These are phyloP conservation scores for Epichloe elymi DNA, from an alignment of 2,329 filamentous ascomycete species.

Conservation along the genomic window DNA sequence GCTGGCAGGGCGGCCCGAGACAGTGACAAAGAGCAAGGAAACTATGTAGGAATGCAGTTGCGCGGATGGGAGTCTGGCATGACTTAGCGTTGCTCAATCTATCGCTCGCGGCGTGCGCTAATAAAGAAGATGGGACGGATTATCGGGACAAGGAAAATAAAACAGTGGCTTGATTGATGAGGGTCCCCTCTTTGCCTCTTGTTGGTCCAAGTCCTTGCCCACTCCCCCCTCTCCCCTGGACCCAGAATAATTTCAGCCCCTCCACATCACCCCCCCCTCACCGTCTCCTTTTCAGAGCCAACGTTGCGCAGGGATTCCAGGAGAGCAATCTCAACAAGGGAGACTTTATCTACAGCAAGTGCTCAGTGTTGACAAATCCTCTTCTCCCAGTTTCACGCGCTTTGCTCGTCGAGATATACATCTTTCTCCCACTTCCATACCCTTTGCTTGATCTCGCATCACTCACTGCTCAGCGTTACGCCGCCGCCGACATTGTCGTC, in stretches of 20 bases:
- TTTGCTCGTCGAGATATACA: constrained; percentile 8
- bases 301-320: background rate
- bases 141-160: background rate
- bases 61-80: background rate
- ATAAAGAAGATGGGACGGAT: no score
- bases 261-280: constrained; percentile 14
- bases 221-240: constrained; percentile 10
- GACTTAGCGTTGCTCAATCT: background rate
- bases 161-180: background rate
- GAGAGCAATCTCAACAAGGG: background rate
- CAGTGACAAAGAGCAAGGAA: background rate
- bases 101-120: no score
- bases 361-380: constrained; percentile 13
- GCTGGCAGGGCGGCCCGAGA: background rate
- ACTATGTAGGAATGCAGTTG: background rate
- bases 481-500: constrained; percentile 3
- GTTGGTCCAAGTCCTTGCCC: background rate
- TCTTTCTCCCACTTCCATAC: constrained; percentile 1
- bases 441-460: constrained; percentile 1
- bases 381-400: constrained; percentile 10
- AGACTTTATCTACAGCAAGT: constrained; percentile 16
- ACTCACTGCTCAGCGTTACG: constrained; percentile 5
- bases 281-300: constrained; percentile 16
- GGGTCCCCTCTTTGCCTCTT: background rate
- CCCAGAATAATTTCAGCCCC: constrained; percentile 28